Evolutionary conservation across 441 rosid species (phyloP).

Genomic region (Lagerstroemia fauriei): DNA sequence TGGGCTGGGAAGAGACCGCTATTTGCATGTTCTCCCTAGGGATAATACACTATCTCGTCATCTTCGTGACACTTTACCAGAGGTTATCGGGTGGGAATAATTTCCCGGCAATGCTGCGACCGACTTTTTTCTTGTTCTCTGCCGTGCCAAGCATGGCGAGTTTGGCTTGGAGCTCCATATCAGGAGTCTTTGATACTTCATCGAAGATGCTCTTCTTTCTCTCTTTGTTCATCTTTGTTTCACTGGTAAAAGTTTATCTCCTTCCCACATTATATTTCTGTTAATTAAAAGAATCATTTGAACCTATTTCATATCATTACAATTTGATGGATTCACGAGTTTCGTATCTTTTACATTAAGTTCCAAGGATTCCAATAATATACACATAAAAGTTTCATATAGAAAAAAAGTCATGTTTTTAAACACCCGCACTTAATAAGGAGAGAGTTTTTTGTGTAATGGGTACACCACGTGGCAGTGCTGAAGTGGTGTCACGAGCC

Average conservation of each 20-base stretch:
- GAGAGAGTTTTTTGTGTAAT: no score
- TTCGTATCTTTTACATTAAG: no score
- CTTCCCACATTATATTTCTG: neutral
- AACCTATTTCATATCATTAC: neutral
- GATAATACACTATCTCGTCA: constrained; percentile 58
- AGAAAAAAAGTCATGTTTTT: no score
- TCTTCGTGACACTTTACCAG: constrained; percentile 69
- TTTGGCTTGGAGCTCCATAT: constrained; percentile 64
- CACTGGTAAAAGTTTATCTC: constrained; percentile 37
- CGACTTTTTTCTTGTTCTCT: constrained; percentile 62
- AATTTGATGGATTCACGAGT: neutral
- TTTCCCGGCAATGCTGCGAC: constrained; percentile 47
- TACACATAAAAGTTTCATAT: no score
- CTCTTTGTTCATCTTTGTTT: constrained; percentile 50
- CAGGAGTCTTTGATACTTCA: constrained; percentile 46
- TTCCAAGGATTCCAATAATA: no score
- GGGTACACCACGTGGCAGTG: no score
- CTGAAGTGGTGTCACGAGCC: no score
- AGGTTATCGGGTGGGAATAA: constrained; percentile 47
- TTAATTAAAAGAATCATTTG: neutral
- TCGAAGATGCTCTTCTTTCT: constrained; percentile 71
- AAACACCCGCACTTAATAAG: no score
- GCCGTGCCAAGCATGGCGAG: constrained; percentile 66
- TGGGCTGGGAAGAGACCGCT: constrained; percentile 67
- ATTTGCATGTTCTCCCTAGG: constrained; percentile 62